Evolutionary conservation across 2,329 filamentous ascomycete species (phyloP), one percentile per base, ranked within the genome.

Genomic region (Colletotrichum noveboracense): DNA sequence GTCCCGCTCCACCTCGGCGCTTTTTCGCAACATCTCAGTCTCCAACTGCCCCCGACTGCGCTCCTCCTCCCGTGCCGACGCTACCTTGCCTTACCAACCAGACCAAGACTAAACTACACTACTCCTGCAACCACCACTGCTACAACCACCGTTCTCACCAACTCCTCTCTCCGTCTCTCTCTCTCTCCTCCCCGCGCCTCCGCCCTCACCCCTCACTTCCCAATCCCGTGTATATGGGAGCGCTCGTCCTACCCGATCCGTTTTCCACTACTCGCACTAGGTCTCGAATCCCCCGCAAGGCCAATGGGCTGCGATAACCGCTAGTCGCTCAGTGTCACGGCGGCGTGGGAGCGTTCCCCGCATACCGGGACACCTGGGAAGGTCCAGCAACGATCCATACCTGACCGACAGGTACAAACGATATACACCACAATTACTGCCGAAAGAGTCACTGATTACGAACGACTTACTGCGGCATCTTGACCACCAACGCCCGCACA

Each of bases 261-360:
- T 56, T 48, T 38, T 52, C 58, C 34, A 74, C 48, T 61, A 18
- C 38, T 43, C 58, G 74, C 65, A 43, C 70, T 65, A 76, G 58
- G 73, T 64, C 56, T 24, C 58, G 24, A 24, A 21, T 74, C 26
- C 60, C 61, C 56, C 66, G 36, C 75, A 64, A 81, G 81, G 88
- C 87, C 88, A 89, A 92, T 92, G 90, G 88, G 87, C 88, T 86
- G 87, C 84, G 85, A 88, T 85, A 88, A 88, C 85, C 86, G 87
- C 83, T 91, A 91, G 87, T 79, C 83, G 85, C 83, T 82, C 84
- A 84, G 87, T 87, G 88, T 88, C 88, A 87, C 88, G 89, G 88
- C 89, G 87, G 88, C 87, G 88, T 88, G 89, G 88, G 88, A 89
- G 84, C 76, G 84, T 88, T 89, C 87, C 89, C 89, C 89, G 89